Evolutionary conservation across 2,329 filamentous ascomycete genomes (phyloP), one percentile per base, ranked within the genome.

Genomic region (Aureobasidium melanogenum): DNA sequence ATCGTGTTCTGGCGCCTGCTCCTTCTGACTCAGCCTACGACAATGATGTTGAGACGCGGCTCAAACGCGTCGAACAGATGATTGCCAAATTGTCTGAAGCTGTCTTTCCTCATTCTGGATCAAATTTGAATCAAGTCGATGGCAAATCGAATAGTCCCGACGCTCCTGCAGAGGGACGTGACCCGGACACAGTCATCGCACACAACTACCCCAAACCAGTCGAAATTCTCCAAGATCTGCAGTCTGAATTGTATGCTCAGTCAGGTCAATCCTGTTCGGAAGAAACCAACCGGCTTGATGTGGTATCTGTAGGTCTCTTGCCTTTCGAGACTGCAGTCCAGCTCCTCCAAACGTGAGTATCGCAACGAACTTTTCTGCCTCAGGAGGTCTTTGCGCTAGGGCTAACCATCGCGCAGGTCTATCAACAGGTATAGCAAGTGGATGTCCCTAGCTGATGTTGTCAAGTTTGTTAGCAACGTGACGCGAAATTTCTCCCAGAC

Each of bases 191-290:
- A 24, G 5, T 34, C 28, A 56, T 56, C 14, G 28, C 22, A 17
- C 28, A 47, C n/a, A 44, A 38, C 15, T 56, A 61, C 26, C 59
- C 59, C 5, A 51, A 56, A 48, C 59, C 59, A 5, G 48, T 61
- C 2, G 48, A 61, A n/a, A 61, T 61, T 5, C 39, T 61, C 1
- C 38, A 48, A 32, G 59, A 61, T 17, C 30, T 61, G 41, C 59
- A 61, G 19, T 55, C 48, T 17, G 59, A 61, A 15, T 26, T 61
- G 17, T 56, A 55, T 14, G 22, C 24, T 22, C 26, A 39, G 15
- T 36, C 24, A 6, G 19, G 14, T 7, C 17, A 14, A 14, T 14
- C 50, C 28, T 46, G 30, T 24, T 38, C 38, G 3, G 59, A 56
- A 30, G 41, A 56, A 2, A 28, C 8, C 9, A 38, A 9, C 5